Evolutionary conservation across 2,329 filamentous ascomycete species (phyloP).

Genomic region (Fusarium sp.): DNA sequence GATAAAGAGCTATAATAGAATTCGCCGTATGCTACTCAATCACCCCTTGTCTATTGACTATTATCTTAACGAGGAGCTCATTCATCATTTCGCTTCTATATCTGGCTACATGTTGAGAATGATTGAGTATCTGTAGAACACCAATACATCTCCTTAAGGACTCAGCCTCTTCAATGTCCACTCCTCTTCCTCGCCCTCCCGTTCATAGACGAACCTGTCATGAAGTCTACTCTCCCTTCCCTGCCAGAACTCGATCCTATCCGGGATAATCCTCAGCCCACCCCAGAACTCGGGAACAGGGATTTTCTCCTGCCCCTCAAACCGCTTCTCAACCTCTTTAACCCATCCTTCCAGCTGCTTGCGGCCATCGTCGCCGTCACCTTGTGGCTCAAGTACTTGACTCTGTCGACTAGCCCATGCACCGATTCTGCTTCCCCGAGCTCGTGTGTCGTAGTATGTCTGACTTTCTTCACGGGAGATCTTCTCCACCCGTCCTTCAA

Average conservation of each 20-base stretch:
- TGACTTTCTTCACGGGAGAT: constrained; percentile 77
- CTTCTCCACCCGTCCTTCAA: constrained; percentile 81
- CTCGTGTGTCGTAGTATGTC: constrained; percentile 72
- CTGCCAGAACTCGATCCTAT: constrained; percentile 95
- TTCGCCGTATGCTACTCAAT: background rate
- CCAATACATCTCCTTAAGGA: constrained; percentile 52
- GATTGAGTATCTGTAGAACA: background rate
- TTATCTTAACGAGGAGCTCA: background rate
- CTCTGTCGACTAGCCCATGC: constrained; percentile 96
- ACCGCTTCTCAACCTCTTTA: constrained; percentile 77
- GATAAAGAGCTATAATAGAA: background rate
- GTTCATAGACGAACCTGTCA: constrained; percentile 89
- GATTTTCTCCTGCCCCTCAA: constrained; percentile 80
- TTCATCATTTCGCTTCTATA: background rate
- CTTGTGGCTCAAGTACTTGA: constrained; percentile 68
- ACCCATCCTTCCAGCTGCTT: constrained; percentile 81
- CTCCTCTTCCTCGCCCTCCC: constrained; percentile 53
- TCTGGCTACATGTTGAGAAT: background rate
- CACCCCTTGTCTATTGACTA: background rate
- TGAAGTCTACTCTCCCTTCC: constrained; percentile 89
- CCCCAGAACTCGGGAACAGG: constrained; percentile 96
- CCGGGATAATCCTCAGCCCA: constrained; percentile 84
- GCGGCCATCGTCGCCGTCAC: constrained; percentile 70
- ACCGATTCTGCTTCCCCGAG: constrained; percentile 83
- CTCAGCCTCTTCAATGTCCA: constrained; percentile 81